Conservation (phyloP, 768 basidiomycete genomes). For the Macrolepiota albuminosa region DNA sequence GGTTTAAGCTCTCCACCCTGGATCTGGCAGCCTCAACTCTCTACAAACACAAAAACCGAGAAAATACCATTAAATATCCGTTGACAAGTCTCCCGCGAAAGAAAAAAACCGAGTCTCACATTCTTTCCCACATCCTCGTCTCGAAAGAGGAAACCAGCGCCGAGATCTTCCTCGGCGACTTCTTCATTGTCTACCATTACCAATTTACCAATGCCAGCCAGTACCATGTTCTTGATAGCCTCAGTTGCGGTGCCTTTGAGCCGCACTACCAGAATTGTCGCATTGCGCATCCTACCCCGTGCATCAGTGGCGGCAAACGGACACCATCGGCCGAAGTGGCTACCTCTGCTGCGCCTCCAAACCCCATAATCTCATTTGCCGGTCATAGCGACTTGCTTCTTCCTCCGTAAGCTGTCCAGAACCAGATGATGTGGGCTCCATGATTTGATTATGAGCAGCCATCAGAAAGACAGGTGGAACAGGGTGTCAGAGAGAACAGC, state of each 20-base stretch:
- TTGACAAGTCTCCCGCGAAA: constrained; percentile 7
- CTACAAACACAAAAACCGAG: constrained; percentile 41
- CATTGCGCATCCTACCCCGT: constrained; percentile 80
- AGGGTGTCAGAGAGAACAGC: not conserved
- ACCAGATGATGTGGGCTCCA: constrained; percentile 4
- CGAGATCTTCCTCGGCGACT: constrained; percentile 83
- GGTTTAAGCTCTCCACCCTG: constrained; percentile 87
- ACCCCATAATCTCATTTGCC: constrained; percentile 97
- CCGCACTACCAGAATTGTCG: constrained; percentile 78
- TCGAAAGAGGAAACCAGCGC: constrained; percentile 89
- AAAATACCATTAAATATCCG: constrained; percentile 38
- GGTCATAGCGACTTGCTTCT: constrained; percentile 80
- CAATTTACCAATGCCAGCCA: constrained; percentile 91
- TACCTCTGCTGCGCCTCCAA: constrained; percentile 93
- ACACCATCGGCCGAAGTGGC: constrained; percentile 7
- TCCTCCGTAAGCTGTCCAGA: constrained; percentile 52
- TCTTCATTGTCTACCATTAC: constrained; percentile 75
- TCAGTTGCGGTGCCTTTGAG: constrained; percentile 87
- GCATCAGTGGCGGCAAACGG: constrained; percentile 14
- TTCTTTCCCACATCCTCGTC: constrained; percentile 90
- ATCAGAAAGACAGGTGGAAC: constrained; percentile 2
- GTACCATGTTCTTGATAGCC: constrained; percentile 94
- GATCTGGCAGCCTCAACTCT: constrained; percentile 80
- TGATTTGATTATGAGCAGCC: constrained; percentile 5
- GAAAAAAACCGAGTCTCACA: constrained; percentile 38